phyloP scores from a whole-genome alignment of 768 basidiomycete genomes.

The Clitopilus hobsonii region DNA sequence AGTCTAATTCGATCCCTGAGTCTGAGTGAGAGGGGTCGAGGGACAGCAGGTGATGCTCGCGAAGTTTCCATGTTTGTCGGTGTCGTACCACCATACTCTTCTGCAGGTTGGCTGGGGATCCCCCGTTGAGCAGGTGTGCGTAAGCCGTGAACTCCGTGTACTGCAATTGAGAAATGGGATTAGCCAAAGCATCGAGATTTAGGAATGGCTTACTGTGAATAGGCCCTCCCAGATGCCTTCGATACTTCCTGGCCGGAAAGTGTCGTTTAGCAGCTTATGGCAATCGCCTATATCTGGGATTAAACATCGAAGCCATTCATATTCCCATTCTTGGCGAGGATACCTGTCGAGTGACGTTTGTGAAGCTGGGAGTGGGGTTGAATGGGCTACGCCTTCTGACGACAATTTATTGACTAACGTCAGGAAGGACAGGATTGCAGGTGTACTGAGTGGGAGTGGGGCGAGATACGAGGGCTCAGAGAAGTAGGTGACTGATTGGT shows the following conservation, averaged over 20 bases:
- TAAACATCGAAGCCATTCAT: slow-evolving; percentile 62
- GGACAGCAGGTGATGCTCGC: slow-evolving; percentile 61
- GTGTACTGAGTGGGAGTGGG: slow-evolving; percentile 60
- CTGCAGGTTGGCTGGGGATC: slow-evolving; percentile 59
- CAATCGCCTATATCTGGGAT: slow-evolving; percentile 27
- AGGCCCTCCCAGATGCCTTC: slow-evolving; percentile 80
- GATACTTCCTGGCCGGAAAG: slow-evolving; percentile 60
- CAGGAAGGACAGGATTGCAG: slow-evolving; percentile 70
- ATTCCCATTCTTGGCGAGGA: slow-evolving; percentile 57
- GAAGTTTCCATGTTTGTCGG: slow-evolving; percentile 85
- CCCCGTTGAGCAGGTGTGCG: slow-evolving; percentile 69
- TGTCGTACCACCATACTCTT: slow-evolving; percentile 77
- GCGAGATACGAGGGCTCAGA: slow-evolving; percentile 39
- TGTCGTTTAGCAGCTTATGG: slow-evolving; percentile 30
- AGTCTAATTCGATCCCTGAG: slow-evolving; percentile 27
- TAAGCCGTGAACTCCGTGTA: slow-evolving; percentile 86
- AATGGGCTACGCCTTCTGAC: slow-evolving; percentile 19
- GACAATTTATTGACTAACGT: slow-evolving; percentile 39
- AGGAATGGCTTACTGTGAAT: slow-evolving; percentile 51
- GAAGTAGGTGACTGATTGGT: slow-evolving; percentile 34
- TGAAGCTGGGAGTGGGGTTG: slow-evolving; percentile 29
- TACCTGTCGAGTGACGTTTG: slow-evolving; percentile 19
- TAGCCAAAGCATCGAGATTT: background rate
- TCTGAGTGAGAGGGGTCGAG: slow-evolving; percentile 24
- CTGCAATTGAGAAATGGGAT: slow-evolving; percentile 26